Evolutionary conservation across 306 rosid genomes (phyloP).

Genomic region (Cicer arietinum): DNA sequence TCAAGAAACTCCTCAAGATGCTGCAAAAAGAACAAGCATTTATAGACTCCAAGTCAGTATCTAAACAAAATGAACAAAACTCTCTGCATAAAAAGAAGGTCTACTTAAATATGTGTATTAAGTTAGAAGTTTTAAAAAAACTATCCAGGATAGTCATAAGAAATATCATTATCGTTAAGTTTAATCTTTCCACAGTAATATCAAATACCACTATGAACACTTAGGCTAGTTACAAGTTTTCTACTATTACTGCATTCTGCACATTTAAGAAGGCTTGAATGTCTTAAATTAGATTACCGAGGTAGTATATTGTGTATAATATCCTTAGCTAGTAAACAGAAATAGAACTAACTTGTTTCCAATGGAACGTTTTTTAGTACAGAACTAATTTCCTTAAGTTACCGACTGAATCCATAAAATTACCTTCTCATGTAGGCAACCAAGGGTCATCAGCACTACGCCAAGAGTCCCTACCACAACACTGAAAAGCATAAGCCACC

Average conservation of each 20-base stretch:
- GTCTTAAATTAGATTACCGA: neutral
- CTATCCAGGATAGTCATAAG: conserved; percentile 15
- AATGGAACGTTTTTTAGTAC: neutral
- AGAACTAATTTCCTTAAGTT: conserved; percentile 17
- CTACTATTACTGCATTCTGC: conserved; percentile 15
- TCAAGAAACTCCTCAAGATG: conserved; percentile 80
- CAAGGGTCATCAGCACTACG: conserved; percentile 67
- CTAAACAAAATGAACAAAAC: conserved; percentile 11
- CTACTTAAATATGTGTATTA: conserved; percentile 5
- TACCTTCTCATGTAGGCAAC: conserved; percentile 85
- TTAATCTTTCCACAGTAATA: conserved; percentile 25
- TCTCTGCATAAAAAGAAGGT: neutral
- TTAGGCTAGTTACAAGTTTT: conserved; percentile 10
- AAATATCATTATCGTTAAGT: neutral
- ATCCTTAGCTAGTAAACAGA: neutral
- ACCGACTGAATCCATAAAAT: conserved; percentile 30
- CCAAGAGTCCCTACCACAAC: conserved; percentile 56
- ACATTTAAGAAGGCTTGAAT: neutral
- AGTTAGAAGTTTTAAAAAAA: conserved; percentile 2
- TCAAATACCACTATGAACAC: conserved; percentile 9
- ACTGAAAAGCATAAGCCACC: conserved; percentile 86
- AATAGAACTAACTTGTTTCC: conserved; percentile 9
- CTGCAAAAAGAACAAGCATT: conserved; percentile 59
- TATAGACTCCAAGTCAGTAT: conserved; percentile 31
- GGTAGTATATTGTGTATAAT: neutral